Conservation (phyloP, 2,329 filamentous ascomycete genomes). For the Diaporthe ampelina region DNA sequence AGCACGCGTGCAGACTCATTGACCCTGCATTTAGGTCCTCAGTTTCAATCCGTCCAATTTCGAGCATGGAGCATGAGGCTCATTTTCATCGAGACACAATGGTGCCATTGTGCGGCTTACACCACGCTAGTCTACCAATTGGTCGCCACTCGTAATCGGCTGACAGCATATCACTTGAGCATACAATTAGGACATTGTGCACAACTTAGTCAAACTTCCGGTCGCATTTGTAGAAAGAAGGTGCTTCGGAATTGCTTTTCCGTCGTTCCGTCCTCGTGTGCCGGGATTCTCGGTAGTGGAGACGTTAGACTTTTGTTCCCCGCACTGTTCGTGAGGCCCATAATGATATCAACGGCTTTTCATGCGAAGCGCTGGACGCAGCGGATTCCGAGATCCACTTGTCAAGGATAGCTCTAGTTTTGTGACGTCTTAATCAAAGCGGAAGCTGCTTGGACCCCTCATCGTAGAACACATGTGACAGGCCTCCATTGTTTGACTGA, state of each 20-base stretch:
- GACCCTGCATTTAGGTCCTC: no score
- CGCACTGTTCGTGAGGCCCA: neutral
- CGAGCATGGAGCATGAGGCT: no score
- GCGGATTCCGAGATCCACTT: conserved; percentile 3
- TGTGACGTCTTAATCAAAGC: conserved; percentile 5
- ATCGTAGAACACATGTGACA: conserved; percentile 7
- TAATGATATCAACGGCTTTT: neutral
- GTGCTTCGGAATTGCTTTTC: neutral
- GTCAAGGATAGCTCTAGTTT: neutral
- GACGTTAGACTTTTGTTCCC: conserved; percentile 14
- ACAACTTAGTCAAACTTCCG: no score
- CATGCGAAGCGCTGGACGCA: neutral
- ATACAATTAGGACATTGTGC: no score
- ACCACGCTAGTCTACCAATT: no score
- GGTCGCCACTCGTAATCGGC: no score
- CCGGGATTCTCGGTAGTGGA: neutral
- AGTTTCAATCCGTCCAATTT: no score
- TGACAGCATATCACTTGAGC: no score
- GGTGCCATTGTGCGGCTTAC: no score
- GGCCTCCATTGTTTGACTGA: neutral
- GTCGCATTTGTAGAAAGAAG: no score
- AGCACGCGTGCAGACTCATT: no score
- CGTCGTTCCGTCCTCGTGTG: neutral
- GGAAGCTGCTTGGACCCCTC: conserved; percentile 2
- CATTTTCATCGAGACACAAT: no score